Evolutionary conservation across 129 eudicot species (phyloP), one percentile per base, ranked within the genome.

Genomic region (Lactuca sativa): DNA sequence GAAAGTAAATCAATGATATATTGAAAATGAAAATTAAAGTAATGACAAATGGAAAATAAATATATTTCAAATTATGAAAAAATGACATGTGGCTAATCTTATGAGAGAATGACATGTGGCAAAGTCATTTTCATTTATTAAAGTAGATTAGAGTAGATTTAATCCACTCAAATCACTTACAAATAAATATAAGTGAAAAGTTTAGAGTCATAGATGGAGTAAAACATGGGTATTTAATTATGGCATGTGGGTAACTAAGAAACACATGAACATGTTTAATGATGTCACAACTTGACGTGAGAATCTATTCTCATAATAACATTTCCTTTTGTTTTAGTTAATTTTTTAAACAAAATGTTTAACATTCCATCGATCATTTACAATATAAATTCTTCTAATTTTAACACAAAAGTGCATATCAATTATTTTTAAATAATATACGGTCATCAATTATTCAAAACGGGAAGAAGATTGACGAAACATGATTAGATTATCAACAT

Each of bases 221-320:
- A 54, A 16, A 62, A 73, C 53, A 38, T 52, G 63, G 63, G 38
- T 31, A 41, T 64, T 73, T 25, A 25, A 25, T 25, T 25, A 40
- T 54, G 64, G 21, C 63, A 16, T 53, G 65, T 49, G 62, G 51
- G 47, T 54, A 55, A 64, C 64, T 64, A 17, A 73, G 57, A 64
- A 73, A 54, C 64, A 69, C 32, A 25, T 30, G 64, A 73, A 73
- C 71, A 64, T 64, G 64, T 73, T 73, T 73, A 43, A 40, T 73
- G 47, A 54, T 53, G 71, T 64, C 64, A 63, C 56, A 64, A 73
- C 33, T 73, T 73, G 71, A 53, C 62, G 38, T 41, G 64, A 63
- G 58, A 73, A 73, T 73, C 64, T 73, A 37, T 73, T 43, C 30
- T 54, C 64, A 64, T 63, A 54, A 25, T 73, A 37, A 51, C 70